A percentile compares a stretch with the other conserved stretches of the same genome.
phyloP scores from a whole-genome alignment of 306 rosid genomes.

The Acmispon strigosus region DNA sequence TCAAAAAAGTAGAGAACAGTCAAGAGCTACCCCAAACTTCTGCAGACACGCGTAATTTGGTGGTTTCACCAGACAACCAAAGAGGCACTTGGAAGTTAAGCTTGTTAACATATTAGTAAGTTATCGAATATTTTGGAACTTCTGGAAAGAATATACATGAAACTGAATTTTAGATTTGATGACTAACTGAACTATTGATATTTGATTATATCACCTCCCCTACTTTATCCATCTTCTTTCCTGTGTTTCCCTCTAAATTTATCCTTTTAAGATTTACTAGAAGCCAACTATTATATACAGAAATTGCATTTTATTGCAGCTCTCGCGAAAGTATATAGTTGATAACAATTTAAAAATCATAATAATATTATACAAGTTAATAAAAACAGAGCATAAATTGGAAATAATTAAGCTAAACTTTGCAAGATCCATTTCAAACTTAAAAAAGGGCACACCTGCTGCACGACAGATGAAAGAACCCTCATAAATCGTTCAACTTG shows the following conservation, averaged over 20 bases:
- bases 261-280: not conserved
- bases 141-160: not conserved
- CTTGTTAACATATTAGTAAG: not conserved
- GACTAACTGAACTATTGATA: not conserved
- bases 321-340: not conserved
- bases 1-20: not conserved
- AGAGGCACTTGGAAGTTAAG: slow-evolving; percentile 9
- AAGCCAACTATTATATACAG: not conserved
- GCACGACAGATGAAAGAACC: slow-evolving; percentile 87
- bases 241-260: not conserved
- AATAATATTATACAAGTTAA: not conserved
- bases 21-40: not conserved
- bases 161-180: not conserved
- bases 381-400: not conserved
- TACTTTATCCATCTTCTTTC: not conserved
- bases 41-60: not conserved
- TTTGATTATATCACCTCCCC: not conserved
- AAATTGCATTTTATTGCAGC: not conserved
- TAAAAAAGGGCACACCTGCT: slow-evolving; percentile 60
- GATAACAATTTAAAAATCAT: not conserved
- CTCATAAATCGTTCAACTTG: slow-evolving; percentile 91
- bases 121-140: not conserved
- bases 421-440: slow-evolving; percentile 12
- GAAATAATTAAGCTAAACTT: slow-evolving; percentile 16
- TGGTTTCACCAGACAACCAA: not conserved